Percentiles rank a stretch among this genome's conserved stretches.
phyloP scores from a whole-genome alignment of 164 flowering plant species.

The Liquidambar formosana region DNA sequence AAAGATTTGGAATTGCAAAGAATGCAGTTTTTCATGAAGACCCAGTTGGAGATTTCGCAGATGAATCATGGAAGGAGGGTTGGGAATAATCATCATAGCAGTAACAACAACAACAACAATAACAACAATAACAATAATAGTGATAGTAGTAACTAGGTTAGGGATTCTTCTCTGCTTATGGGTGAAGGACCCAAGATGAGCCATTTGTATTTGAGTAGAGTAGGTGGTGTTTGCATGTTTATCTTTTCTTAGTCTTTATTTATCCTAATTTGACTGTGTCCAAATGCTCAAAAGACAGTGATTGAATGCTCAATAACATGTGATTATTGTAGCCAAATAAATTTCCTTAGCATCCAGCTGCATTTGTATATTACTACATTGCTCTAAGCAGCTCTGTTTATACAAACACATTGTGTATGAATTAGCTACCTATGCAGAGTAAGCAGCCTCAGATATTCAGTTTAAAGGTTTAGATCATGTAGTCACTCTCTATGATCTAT shows the following conservation, averaged over 20 bases:
- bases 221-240: background rate
- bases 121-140: constrained; percentile 27
- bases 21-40: constrained; percentile 84
- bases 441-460: no score
- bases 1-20: constrained; percentile 90
- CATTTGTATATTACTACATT: background rate
- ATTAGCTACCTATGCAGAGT: no score
- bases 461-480: no score
- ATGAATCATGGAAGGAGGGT: constrained; percentile 38
- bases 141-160: constrained; percentile 35
- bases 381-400: background rate
- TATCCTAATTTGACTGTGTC: background rate
- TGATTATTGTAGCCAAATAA: background rate
- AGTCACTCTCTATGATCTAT: no score
- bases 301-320: background rate
- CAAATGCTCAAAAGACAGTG: background rate
- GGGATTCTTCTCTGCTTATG: background rate
- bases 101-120: constrained; percentile 15
- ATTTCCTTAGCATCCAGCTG: background rate
- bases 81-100: constrained; percentile 24
- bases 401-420: no score
- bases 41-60: constrained; percentile 81
- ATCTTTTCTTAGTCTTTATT: background rate
- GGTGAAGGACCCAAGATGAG: background rate
- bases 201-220: background rate